Base-by-base conservation (phyloP, 2,329 filamentous ascomycete genomes). In the Ramularia endophylla region DNA sequence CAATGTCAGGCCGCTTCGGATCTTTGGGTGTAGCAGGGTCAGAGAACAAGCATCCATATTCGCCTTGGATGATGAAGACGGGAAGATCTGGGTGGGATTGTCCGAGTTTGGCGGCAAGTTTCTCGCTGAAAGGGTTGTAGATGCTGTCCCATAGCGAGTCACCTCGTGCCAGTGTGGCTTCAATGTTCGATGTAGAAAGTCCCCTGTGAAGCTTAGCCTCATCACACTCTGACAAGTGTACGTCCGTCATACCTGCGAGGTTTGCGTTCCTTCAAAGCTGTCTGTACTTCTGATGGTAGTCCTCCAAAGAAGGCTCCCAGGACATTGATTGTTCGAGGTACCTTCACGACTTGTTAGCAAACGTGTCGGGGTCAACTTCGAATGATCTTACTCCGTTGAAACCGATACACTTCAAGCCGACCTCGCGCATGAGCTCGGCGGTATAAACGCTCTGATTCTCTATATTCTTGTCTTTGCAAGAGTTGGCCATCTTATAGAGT, bases 311-410 rank as follows among this genome's bases (percentile, higher is more conserved):
- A 88, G 17, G 80, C 80, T 55, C 80, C 81, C 2, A 94, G 79
- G 55, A 77, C 81, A 72, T 92, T 92, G 69, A 92, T 92, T 18
- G 81, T 83, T 51, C 87, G 81, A 2, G 87, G 86, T 53, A 92
- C 86, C 65, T 76, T 66, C 11, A 19, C 22, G 11, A 11, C 22
- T 6, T 25, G 22, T 11, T 25, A 25, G 6, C 22, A 6, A 6
- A 25, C 6, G 22, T 25, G 22, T 6, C 11, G 22, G 22, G 22
- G 6, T 25, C 6, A 6, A 25, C n/a, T n/a, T n/a, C n/a, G n/a
- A n/a, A n/a, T n/a, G 11, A 25, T 8, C 68, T 62, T 47, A 72
- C 70, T 50, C 83, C 83, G 66, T 87, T 87, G 73, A 87, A 85
- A 43, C 79, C 80, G 62, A 87, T 86, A 64, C 82, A 86, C 62